Percentiles rank a stretch among this genome's conserved stretches.
These are phyloP conservation scores for Phylloporus arenicola DNA, from an alignment of 768 basidiomycete genomes.

Conservation along the genomic window DNA sequence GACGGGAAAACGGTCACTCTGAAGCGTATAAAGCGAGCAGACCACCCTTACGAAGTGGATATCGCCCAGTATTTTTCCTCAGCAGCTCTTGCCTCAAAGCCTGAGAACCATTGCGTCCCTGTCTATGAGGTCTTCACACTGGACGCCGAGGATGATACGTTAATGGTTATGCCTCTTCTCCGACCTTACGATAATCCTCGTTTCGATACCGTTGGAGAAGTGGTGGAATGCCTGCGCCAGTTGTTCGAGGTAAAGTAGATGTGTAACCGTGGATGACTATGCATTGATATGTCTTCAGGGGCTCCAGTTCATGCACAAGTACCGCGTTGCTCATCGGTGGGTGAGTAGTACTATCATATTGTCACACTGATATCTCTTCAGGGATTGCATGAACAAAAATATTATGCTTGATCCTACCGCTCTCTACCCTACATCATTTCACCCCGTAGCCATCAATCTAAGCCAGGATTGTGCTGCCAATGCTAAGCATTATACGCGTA, in stretches of 20 bases:
- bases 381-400: constrained; percentile 27
- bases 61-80: constrained; percentile 22
- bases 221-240: background rate
- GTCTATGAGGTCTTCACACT: constrained; percentile 17
- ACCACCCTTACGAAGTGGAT: constrained; percentile 22
- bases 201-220: background rate
- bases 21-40: too few species aligned
- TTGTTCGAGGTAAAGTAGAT: background rate
- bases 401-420: constrained; percentile 28
- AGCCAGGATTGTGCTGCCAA: constrained; percentile 11
- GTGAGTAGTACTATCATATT: too few species aligned
- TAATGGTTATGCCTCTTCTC: constrained; percentile 32
- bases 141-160: too few species aligned
- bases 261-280: background rate
- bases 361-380: constrained; percentile 16
- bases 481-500: constrained; percentile 28
- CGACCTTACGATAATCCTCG: too few species aligned
- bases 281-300: background rate
- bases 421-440: constrained; percentile 26
- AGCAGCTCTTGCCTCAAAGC: background rate
- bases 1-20: constrained; percentile 24
- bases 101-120: constrained; percentile 32
- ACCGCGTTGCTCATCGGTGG: too few species aligned
- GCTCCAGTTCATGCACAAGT: background rate
- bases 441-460: constrained; percentile 12